Evolutionary conservation across 2,329 filamentous ascomycete species (phyloP).

Genomic region (Graphilbum sp.): DNA sequence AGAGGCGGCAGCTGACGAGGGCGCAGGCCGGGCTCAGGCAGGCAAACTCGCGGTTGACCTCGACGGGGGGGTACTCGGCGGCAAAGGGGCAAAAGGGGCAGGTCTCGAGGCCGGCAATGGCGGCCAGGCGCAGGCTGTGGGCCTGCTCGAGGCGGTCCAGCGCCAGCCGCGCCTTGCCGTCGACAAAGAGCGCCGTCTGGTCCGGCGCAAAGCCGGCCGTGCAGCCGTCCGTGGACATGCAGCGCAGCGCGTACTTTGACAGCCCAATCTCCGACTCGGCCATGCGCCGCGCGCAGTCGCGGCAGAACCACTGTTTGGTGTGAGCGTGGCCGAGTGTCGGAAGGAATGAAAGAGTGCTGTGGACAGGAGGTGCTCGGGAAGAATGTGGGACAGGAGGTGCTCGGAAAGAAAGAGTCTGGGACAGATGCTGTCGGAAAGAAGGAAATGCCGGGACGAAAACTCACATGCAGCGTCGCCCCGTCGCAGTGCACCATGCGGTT

Average conservation of each 20-base stretch:
- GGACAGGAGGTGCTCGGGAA: too few relatives aligned
- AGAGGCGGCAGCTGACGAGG: conserved; percentile 50
- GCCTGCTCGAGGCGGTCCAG: conserved; percentile 59
- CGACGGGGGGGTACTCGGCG: conserved; percentile 51
- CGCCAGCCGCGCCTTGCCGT: conserved; percentile 38
- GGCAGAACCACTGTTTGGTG: conserved; percentile 50
- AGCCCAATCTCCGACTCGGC: conserved; percentile 54
- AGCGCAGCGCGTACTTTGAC: conserved; percentile 50
- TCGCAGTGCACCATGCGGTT: conserved; percentile 56
- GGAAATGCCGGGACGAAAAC: conserved; percentile 4
- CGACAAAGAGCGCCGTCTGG: conserved; percentile 40
- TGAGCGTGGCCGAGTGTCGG: too few relatives aligned
- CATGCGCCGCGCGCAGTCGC: conserved; percentile 43
- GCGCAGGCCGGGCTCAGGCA: conserved; percentile 52
- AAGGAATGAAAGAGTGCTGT: too few relatives aligned
- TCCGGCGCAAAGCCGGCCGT: conserved; percentile 37
- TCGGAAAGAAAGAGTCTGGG: too few relatives aligned
- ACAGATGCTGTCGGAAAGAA: neutral
- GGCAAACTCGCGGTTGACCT: conserved; percentile 54
- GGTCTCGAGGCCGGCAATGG: conserved; percentile 52
- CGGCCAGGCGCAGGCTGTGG: conserved; percentile 50
- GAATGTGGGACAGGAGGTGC: too few relatives aligned
- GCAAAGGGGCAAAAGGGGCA: conserved; percentile 77
- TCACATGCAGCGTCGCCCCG: conserved; percentile 33
- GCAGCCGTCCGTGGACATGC: conserved; percentile 57